Conservation (phyloP, 257 asterid species). For the Eucommia ulmoides region DNA sequence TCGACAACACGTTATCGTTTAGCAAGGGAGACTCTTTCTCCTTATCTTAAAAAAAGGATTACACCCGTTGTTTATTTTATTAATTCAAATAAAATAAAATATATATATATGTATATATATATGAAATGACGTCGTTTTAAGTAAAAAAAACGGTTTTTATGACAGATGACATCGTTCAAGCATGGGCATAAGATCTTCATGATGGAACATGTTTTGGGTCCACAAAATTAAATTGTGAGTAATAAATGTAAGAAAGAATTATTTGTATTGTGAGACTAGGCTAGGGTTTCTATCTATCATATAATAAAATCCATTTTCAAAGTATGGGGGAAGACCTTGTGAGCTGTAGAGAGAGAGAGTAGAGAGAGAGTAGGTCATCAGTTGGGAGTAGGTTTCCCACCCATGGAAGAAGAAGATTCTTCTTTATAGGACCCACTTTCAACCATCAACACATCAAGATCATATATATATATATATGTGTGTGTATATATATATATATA, state of each 20-base stretch:
- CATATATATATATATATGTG: background rate
- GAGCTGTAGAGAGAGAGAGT: background rate
- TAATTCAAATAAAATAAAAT: background rate
- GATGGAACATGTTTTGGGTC: too few species aligned
- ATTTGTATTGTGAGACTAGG: background rate
- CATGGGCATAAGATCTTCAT: conserved; percentile 11
- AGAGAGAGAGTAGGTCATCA: conserved; percentile 12
- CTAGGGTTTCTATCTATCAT: background rate
- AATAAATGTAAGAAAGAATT: background rate
- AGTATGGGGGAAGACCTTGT: background rate
- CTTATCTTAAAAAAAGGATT: background rate
- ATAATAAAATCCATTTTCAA: background rate
- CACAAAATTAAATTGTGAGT: too few species aligned
- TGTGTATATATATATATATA: background rate
- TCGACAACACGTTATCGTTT: too few species aligned
- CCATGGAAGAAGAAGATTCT: conserved; percentile 13
- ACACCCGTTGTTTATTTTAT: background rate
- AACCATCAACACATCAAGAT: background rate
- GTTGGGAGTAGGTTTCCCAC: conserved; percentile 29
- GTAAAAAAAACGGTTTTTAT: conserved; percentile 20
- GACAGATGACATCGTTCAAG: conserved; percentile 13
- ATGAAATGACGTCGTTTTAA: conserved; percentile 2
- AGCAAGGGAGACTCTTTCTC: background rate
- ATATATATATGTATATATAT: background rate
- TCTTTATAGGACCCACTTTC: background rate